A percentile compares a stretch with the other conserved stretches of the same genome.
phyloP scores from a whole-genome alignment of 1,139 yeast genomes.

The Pichia sp. region DNA sequence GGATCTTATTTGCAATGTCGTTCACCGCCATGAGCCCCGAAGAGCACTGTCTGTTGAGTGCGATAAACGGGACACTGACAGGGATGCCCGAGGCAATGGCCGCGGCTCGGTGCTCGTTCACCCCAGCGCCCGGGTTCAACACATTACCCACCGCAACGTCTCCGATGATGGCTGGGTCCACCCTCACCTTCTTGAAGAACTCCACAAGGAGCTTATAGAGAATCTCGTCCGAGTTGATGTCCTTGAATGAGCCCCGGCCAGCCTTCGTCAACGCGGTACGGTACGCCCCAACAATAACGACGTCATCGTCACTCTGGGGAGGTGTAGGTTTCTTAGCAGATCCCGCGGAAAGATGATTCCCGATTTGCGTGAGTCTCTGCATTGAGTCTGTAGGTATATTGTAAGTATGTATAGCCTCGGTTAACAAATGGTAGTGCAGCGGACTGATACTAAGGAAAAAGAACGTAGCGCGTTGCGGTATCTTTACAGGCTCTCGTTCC shows the following conservation, averaged over 20 bases:
- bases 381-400: background rate
- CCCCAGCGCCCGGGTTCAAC: conserved; percentile 87
- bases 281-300: conserved; percentile 81
- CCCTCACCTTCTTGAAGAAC: conserved; percentile 84
- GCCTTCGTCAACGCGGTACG: conserved; percentile 88
- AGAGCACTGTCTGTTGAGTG: conserved; percentile 90
- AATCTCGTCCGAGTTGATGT: conserved; percentile 50
- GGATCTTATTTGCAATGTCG: conserved; percentile 84
- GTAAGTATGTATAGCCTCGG: too few relatives aligned
- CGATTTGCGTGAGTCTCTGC: conserved; percentile 11
- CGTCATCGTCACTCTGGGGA: conserved; percentile 67
- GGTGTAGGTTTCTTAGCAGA: background rate
- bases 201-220: conserved; percentile 82
- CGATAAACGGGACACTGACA: conserved; percentile 65
- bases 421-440: too few relatives aligned
- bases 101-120: conserved; percentile 88
- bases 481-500: too few relatives aligned
- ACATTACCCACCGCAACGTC: conserved; percentile 84
- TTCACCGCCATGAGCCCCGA: conserved; percentile 89
- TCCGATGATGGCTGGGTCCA: conserved; percentile 79
- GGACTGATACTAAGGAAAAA: too few relatives aligned
- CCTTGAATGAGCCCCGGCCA: conserved; percentile 52
- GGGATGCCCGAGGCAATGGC: conserved; percentile 71
- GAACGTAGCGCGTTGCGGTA: too few relatives aligned
- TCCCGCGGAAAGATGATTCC: conserved; percentile 3